Evolutionary conservation across 495 filamentous ascomycete species (phyloP).

Genomic region (Trichoderma asperelloides): DNA sequence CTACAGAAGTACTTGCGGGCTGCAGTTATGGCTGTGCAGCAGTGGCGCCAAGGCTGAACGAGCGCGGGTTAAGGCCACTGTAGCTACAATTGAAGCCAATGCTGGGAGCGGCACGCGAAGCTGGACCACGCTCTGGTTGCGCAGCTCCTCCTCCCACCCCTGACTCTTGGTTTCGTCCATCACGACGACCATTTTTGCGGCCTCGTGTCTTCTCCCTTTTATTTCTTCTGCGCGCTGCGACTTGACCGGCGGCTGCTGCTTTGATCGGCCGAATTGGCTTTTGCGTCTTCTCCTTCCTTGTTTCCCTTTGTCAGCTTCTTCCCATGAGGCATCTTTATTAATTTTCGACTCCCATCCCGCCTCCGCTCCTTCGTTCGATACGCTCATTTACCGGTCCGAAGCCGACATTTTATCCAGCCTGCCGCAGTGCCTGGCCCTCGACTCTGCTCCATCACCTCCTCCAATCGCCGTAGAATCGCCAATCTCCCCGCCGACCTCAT

Average conservation of each 20-base stretch:
- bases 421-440: background rate
- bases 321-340: conserved; percentile 11
- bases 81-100: conserved; percentile 16
- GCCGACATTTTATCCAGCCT: background rate
- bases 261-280: background rate
- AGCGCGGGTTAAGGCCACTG: conserved; percentile 25
- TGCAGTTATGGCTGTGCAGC: conserved; percentile 3
- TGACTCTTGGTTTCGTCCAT: background rate
- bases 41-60: conserved; percentile 5
- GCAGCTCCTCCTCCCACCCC: conserved; percentile 6
- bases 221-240: background rate
- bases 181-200: conserved; percentile 4
- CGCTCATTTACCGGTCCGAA: conserved; percentile 8
- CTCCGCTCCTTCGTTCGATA: conserved; percentile 2
- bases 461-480: background rate
- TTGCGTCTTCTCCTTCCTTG: background rate
- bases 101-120: background rate
- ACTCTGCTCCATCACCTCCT: background rate
- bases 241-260: background rate
- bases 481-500: background rate
- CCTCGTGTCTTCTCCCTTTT: background rate
- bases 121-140: background rate
- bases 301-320: background rate
- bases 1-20: too few relatives aligned
- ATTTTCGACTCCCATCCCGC: background rate